Percentiles rank a stretch among this genome's conserved stretches.
Conservation (phyloP, 208 protist genomes). For the Zelonia costaricensis region DNA sequence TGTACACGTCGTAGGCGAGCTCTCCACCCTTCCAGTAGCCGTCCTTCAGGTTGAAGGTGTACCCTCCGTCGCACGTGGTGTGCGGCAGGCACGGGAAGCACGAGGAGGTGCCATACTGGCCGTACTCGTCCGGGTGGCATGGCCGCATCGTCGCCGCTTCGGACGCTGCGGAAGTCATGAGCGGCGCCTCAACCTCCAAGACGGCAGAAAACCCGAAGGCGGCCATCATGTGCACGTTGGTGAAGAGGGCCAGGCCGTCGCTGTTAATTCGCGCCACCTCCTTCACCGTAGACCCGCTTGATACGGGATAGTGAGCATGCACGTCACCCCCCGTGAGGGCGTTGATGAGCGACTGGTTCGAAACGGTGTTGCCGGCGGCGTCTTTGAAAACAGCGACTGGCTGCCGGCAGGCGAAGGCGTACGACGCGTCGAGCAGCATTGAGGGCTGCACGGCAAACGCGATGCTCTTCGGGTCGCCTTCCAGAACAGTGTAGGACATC, state of each 20-base stretch:
- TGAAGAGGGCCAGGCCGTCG: conserved; percentile 30
- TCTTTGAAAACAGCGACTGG: conserved; percentile 38
- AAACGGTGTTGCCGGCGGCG: conserved; percentile 36
- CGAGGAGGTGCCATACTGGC: conserved; percentile 26
- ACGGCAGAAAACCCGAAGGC: too few relatives aligned
- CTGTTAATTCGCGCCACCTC: too few relatives aligned
- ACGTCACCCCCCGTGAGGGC: not conserved
- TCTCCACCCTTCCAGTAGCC: conserved; percentile 43
- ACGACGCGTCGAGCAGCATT: conserved; percentile 17
- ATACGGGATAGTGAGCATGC: too few relatives aligned
- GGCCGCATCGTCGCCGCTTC: conserved; percentile 4
- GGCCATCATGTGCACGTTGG: conserved; percentile 12
- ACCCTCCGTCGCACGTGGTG: conserved; percentile 47
- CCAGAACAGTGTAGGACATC: conserved; percentile 30
- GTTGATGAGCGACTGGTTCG: not conserved
- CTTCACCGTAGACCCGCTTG: too few relatives aligned
- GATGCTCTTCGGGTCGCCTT: conserved; percentile 28
- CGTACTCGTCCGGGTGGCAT: conserved; percentile 40
- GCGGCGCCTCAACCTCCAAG: too few relatives aligned
- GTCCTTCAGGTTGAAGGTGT: conserved; percentile 38
- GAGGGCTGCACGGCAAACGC: conserved; percentile 31
- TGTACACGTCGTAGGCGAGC: conserved; percentile 31
- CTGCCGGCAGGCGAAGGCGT: conserved; percentile 15
- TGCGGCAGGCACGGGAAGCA: conserved; percentile 33
- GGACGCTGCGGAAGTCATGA: too few relatives aligned